phyloP scores from a whole-genome alignment of 2,329 filamentous ascomycete genomes.

The Diaporthe capsici region DNA sequence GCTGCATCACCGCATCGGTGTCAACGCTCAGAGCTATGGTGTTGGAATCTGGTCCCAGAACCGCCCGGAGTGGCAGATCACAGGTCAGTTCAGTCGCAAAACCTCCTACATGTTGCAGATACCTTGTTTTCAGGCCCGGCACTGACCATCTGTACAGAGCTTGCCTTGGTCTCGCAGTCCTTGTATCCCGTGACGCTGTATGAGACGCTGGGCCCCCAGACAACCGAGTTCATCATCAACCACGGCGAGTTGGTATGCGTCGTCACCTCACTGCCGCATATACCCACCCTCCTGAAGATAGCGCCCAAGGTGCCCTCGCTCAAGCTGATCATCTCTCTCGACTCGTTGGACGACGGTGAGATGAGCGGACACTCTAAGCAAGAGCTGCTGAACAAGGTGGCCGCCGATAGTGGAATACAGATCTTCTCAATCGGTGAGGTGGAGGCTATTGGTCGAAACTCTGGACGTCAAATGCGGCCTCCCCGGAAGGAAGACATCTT shows the following conservation, averaged over 20 bases:
- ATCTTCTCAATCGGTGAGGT: conserved; percentile 87
- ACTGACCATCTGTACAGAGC: conserved; percentile 66
- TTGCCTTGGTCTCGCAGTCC: conserved; percentile 88
- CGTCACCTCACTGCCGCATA: conserved; percentile 83
- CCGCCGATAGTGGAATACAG: conserved; percentile 79
- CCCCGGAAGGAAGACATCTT: conserved; percentile 82
- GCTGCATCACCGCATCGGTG: conserved; percentile 80
- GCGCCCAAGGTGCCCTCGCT: conserved; percentile 81
- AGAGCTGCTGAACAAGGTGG: conserved; percentile 81
- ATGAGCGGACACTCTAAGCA: conserved; percentile 82
- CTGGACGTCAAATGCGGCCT: conserved; percentile 78
- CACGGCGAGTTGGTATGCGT: conserved; percentile 84
- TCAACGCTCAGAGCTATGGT: conserved; percentile 77
- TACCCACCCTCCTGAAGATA: conserved; percentile 85
- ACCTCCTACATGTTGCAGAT: background rate
- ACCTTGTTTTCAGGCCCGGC: background rate
- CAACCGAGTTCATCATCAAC: conserved; percentile 96
- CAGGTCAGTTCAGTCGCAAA: conserved; percentile 62
- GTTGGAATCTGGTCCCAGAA: conserved; percentile 91
- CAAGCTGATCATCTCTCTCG: conserved; percentile 90
- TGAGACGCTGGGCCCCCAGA: conserved; percentile 92
- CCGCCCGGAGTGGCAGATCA: conserved; percentile 89
- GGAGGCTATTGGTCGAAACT: conserved; percentile 82
- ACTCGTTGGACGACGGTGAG: conserved; percentile 86
- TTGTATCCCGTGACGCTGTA: conserved; percentile 95